Evolutionary conservation across 148 eudicot species (phyloP).

Genomic region (Dianthus caryophyllus): DNA sequence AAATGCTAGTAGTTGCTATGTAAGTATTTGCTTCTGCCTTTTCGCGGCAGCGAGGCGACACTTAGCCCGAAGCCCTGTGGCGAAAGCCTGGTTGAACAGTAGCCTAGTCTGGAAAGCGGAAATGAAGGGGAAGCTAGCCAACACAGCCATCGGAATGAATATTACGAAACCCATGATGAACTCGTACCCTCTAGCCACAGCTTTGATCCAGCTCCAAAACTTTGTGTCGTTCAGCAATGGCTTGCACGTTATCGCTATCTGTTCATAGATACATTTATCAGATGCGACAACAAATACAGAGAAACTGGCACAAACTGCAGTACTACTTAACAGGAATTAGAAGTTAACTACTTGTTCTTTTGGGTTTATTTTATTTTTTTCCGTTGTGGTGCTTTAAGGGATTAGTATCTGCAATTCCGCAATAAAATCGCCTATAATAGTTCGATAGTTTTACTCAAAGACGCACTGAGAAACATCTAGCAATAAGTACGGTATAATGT

Average conservation of each 20-base stretch:
- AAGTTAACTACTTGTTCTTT: background rate
- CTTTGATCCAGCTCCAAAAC: conserved; percentile 68
- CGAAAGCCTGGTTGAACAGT: conserved; percentile 76
- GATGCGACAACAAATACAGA: background rate
- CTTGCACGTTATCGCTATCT: conserved; percentile 63
- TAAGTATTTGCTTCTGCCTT: conserved; percentile 38
- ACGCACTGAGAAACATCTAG: no score
- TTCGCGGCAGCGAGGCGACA: conserved; percentile 62
- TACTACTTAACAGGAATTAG: background rate
- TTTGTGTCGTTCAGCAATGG: conserved; percentile 45
- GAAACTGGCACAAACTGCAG: background rate
- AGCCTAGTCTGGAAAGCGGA: conserved; percentile 65
- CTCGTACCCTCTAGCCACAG: conserved; percentile 69
- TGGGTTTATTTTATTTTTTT: no score
- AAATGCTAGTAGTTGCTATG: no score
- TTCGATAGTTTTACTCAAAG: no score
- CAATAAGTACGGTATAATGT: no score
- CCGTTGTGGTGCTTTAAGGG: no score
- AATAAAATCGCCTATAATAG: no score
- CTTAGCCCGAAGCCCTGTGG: conserved; percentile 69
- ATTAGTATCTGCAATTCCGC: background rate
- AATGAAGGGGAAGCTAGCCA: conserved; percentile 75
- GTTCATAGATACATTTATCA: background rate
- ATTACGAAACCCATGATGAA: conserved; percentile 52
- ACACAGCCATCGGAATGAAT: conserved; percentile 50